Evolutionary conservation across 2,329 filamentous ascomycete species (phyloP).

Genomic region (Ramichloridium luteum): DNA sequence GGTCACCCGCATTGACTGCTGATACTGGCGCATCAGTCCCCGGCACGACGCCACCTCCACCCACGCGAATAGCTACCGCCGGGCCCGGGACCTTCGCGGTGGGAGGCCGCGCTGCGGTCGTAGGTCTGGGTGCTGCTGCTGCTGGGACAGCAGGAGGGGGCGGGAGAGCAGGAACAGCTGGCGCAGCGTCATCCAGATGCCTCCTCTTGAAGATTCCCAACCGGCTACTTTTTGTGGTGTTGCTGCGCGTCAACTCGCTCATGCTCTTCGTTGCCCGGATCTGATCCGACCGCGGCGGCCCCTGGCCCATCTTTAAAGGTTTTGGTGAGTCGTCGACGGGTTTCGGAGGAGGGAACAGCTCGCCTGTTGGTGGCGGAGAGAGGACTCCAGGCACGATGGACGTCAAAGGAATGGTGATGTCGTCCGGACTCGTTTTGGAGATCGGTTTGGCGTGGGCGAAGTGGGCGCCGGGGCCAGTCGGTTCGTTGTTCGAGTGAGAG

Average conservation of each 20-base stretch:
- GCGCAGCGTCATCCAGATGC: neutral
- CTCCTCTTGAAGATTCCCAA: slow-evolving; percentile 24
- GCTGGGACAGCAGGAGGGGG: slow-evolving; percentile 3
- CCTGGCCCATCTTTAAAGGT: slow-evolving; percentile 6
- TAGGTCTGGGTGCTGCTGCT: slow-evolving; percentile 6
- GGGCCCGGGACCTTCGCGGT: slow-evolving; percentile 12
- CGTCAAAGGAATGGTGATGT: no score
- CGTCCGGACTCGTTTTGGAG: no score
- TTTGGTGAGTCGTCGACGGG: slow-evolving; percentile 8
- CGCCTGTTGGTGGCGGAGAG: slow-evolving; percentile 11
- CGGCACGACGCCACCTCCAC: slow-evolving; percentile 37
- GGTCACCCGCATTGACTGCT: slow-evolving; percentile 66
- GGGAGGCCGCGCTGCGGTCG: slow-evolving; percentile 12
- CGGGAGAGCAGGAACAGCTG: slow-evolving; percentile 2
- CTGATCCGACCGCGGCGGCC: slow-evolving; percentile 20
- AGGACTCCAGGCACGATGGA: slow-evolving; percentile 1
- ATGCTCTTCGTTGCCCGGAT: slow-evolving; percentile 23
- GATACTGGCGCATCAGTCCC: slow-evolving; percentile 66
- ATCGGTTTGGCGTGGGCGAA: slow-evolving; percentile 2
- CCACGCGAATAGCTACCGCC: slow-evolving; percentile 28
- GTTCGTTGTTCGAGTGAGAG: neutral
- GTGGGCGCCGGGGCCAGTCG: neutral
- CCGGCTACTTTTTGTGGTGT: neutral
- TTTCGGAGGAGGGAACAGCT: slow-evolving; percentile 21
- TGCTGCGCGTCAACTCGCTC: slow-evolving; percentile 5